phyloP scores from a whole-genome alignment of 2,329 filamentous ascomycete species.

The Phyllosticta paracitricarpa region DNA sequence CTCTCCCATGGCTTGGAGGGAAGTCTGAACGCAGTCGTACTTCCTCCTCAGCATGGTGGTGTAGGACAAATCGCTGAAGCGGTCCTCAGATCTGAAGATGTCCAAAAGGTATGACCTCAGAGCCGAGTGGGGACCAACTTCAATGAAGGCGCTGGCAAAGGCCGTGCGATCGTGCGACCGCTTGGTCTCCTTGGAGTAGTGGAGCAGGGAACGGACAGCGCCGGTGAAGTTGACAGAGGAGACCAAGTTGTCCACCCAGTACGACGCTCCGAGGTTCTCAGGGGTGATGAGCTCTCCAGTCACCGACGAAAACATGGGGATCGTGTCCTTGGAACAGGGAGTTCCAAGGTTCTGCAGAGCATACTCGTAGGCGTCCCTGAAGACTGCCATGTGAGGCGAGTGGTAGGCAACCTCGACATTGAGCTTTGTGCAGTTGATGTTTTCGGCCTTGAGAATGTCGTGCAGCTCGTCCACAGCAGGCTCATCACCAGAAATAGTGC shows the following conservation, averaged over 20 bases:
- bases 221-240: neutral
- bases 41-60: neutral
- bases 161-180: slow-evolving; percentile 13
- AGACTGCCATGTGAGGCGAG: slow-evolving; percentile 32
- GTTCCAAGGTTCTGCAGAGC: neutral
- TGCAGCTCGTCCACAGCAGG: slow-evolving; percentile 24
- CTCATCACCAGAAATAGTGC: slow-evolving; percentile 37
- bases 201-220: slow-evolving; percentile 12
- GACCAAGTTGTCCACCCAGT: slow-evolving; percentile 2
- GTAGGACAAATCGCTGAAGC: slow-evolving; percentile 15
- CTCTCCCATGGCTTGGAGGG: slow-evolving; percentile 13
- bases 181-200: slow-evolving; percentile 7
- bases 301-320: slow-evolving; percentile 1
- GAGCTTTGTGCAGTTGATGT: slow-evolving; percentile 30
- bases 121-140: slow-evolving; percentile 23
- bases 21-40: neutral
- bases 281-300: neutral
- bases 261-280: neutral
- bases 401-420: slow-evolving; percentile 37
- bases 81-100: neutral
- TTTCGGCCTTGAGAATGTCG: slow-evolving; percentile 22
- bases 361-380: slow-evolving; percentile 18
- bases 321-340: neutral
- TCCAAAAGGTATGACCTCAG: slow-evolving; percentile 14
- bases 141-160: slow-evolving; percentile 11